Conservation (phyloP, 495 filamentous ascomycete species). For the Pseudomonodictys pantanalensis region DNA sequence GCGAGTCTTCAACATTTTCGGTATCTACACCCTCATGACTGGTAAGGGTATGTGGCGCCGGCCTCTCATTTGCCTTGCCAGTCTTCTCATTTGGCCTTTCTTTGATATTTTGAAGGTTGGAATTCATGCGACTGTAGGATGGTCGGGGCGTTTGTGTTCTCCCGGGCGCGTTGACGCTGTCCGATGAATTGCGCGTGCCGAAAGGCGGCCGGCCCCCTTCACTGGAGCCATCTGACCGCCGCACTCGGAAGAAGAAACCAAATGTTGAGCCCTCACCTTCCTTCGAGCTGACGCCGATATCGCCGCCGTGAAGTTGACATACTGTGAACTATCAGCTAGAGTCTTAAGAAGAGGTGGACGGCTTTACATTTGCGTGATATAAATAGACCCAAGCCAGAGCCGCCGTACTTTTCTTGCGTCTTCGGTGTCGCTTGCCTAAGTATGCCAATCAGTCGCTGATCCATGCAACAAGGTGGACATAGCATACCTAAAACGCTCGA, state of each 20-base stretch:
- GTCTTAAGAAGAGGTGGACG: neutral
- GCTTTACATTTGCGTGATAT: conserved; percentile 40
- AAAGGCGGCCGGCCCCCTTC: conserved; percentile 17
- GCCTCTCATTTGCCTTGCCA: too few relatives aligned
- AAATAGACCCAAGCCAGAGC: conserved; percentile 42
- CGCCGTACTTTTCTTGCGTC: conserved; percentile 41
- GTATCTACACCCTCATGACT: conserved; percentile 20
- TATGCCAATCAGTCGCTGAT: neutral
- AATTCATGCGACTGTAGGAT: conserved; percentile 9
- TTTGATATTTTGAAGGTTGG: conserved; percentile 7
- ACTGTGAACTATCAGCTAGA: conserved; percentile 3
- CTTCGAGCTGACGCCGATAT: conserved; percentile 41
- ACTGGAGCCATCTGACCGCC: conserved; percentile 16
- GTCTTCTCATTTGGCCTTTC: conserved; percentile 6
- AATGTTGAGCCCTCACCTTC: conserved; percentile 40
- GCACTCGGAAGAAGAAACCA: conserved; percentile 40
- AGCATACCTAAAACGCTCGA: conserved; percentile 36
- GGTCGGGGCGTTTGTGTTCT: conserved; percentile 3
- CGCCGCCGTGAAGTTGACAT: conserved; percentile 42
- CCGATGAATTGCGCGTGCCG: conserved; percentile 1
- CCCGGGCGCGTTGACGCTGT: neutral
- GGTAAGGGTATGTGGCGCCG: neutral
- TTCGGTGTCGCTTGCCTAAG: conserved; percentile 42
- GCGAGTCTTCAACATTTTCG: conserved; percentile 4
- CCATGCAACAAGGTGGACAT: neutral